These are phyloP conservation scores for Neonectria faginata DNA, from an alignment of 2,329 filamentous ascomycete genomes.

Conservation along the genomic window DNA sequence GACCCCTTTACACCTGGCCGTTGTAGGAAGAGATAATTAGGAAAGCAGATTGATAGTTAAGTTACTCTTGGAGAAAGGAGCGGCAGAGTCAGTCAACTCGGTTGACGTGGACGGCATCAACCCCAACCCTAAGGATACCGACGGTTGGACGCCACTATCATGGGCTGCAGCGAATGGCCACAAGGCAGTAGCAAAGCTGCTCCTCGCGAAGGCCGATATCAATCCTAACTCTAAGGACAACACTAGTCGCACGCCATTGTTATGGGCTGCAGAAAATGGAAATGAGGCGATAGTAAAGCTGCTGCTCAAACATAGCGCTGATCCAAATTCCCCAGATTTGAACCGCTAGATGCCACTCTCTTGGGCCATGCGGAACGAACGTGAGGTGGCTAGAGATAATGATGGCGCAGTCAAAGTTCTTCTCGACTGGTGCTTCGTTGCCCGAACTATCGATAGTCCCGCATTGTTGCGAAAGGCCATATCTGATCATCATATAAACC, in stretches of 20 bases:
- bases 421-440: not conserved
- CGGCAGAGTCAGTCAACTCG: too few relatives aligned
- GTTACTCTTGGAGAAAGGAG: too few relatives aligned
- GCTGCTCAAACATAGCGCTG: not conserved
- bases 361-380: not conserved
- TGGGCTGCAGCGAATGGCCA: conserved; percentile 5
- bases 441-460: not conserved
- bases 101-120: too few relatives aligned
- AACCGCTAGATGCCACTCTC: not conserved
- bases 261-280: not conserved
- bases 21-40: too few relatives aligned
- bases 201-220: not conserved
- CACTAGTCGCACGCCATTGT: not conserved
- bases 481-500: not conserved
- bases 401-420: not conserved
- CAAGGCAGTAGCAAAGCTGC: not conserved
- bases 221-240: not conserved
- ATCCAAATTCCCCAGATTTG: not conserved
- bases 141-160: not conserved
- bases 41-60: too few relatives aligned
- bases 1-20: too few relatives aligned
- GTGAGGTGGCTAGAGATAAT: too few relatives aligned
- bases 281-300: not conserved
- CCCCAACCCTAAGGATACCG: too few relatives aligned
- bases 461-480: not conserved